Base-by-base conservation (phyloP, 345 rosid species). In the Arabidopsis suecica region DNA sequence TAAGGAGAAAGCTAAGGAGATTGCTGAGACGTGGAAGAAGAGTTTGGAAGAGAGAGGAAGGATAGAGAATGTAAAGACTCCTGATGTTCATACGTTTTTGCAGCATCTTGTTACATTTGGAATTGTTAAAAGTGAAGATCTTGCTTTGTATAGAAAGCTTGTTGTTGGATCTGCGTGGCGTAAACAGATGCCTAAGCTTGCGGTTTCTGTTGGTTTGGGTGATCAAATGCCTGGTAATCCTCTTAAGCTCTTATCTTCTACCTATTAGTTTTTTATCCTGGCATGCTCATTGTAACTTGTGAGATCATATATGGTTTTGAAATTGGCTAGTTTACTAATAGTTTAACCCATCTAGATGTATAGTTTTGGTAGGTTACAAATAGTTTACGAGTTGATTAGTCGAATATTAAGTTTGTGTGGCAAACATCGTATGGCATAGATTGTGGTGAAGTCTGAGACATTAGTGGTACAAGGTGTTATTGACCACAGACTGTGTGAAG, bases 141-240 rank as follows among this genome's bases (percentile, higher is more conserved):
- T 95, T 18, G 79, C 77, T 68, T 78, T 95, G 61, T 95, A 92
- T 42, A 73, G 99, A 82, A 95, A 89, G 86, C 99, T 95, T 42
- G 98, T 95, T 1, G 86, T 92, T 56, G 94, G 89, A 42, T 95
- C 99, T 3, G 97, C 99, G 0, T 90, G 99, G 99, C 88, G 99
- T 42, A 95, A 89, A 83, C 99, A 95, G 87, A 92, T 95, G 99
- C 99, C 99, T 3, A 95, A 88, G 81, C 96, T 95, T 61, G 99
- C 99, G 5, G 83, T 95, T 63, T 95, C 91, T 0, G 97, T 95
- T 71, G 99, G 98, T 18, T 79, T 95, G 78, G 97, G 91, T 72
- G 91, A 85, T 79, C 79, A 89, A 85, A 93, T 92, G 98, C 96
- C 98, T 45, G 99, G 99, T 95, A 92, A 78, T 72, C 70, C 9